Evolutionary conservation across 2,329 filamentous ascomycete genomes (phyloP), one percentile per base, ranked within the genome.

Genomic region (Diaporthe sp.): DNA sequence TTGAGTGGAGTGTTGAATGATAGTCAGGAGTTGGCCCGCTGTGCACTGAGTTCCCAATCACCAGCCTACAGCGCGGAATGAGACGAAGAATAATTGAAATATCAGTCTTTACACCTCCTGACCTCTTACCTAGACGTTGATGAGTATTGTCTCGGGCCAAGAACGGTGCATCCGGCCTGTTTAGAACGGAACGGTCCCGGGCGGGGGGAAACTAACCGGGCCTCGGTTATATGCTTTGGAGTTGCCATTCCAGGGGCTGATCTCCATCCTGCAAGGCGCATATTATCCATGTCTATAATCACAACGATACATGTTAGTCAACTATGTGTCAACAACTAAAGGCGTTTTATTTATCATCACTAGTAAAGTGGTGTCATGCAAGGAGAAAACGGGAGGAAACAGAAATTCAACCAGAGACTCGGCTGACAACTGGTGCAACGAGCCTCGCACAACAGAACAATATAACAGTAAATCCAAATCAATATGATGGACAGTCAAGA

Each of bases 211-310:
- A 37, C 65, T 55, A 69, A 55, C 49, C n/a, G 49, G 15, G 34
- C 34, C 49, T 69, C 65, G 65, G 65, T 42, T 69, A 69, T 68
- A 68, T 68, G 65, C 65, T 34, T 34, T 67, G 4, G 28, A 31
- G 12, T 34, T 39, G 34, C 65, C 65, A 34, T 67, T 17, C 13
- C 12, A 15, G 42, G 39, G 39, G 34, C 65, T 28, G 62, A 69
- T 69, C 49, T 15, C 44, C 46, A 39, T 25, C 5, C 9, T 10
- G 62, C 13, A 39, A 19, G 31, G 28, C n/a, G 4, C 34, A 25
- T 3, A 53, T 19, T 25, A 39, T 17, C 65, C 31, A 53, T 65
- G 39, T 4, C 25, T 37, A 37, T 22, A 15, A 22, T 65, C 3
- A 13, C 9, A 12, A 46, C 9, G 4, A 2, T 7, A 31, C 10